Conservation (phyloP, 2,329 filamentous ascomycete species). For the Aureobasidium zeae region DNA sequence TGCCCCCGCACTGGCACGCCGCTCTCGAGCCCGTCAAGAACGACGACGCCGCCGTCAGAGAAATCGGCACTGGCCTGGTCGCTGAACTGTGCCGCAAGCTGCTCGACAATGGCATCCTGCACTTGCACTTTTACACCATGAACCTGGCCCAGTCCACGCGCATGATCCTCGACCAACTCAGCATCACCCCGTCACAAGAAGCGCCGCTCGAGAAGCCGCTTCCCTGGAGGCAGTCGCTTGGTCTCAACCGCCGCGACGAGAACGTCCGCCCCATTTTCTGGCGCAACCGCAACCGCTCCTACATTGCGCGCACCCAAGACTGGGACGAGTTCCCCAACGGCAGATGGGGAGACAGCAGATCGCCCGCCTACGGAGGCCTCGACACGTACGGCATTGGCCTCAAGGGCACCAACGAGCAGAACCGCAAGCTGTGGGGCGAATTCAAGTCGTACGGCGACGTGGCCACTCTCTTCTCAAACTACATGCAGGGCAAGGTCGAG, state of each 20-base stretch:
- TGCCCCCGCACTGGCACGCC: conserved; percentile 73
- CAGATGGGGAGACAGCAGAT: conserved; percentile 94
- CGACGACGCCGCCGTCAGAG: conserved; percentile 84
- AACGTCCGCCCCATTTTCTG: conserved; percentile 98
- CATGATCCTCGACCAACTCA: conserved; percentile 86
- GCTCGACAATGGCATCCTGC: conserved; percentile 66
- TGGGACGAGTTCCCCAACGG: conserved; percentile 99
- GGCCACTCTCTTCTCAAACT: conserved; percentile 72
- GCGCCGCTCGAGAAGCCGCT: conserved; percentile 80
- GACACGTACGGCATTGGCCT: conserved; percentile 90
- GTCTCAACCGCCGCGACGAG: conserved; percentile 77
- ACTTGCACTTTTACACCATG: conserved; percentile 99
- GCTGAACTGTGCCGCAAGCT: conserved; percentile 85
- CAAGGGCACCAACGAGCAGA: conserved; percentile 90
- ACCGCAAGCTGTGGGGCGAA: conserved; percentile 88
- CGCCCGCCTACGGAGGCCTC: conserved; percentile 89
- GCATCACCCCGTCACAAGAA: conserved; percentile 66
- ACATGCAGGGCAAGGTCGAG: conserved; percentile 70
- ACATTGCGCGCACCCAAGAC: conserved; percentile 88
- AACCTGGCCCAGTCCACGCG: conserved; percentile 90
- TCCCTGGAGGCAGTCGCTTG: conserved; percentile 92
- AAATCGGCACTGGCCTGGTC: conserved; percentile 78
- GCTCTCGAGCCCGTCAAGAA: conserved; percentile 90
- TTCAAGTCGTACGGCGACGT: conserved; percentile 73
- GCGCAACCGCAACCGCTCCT: conserved; percentile 93